Evolutionary conservation across 2,329 filamentous ascomycete genomes (phyloP).

Genomic region (Aspergillus sp.): DNA sequence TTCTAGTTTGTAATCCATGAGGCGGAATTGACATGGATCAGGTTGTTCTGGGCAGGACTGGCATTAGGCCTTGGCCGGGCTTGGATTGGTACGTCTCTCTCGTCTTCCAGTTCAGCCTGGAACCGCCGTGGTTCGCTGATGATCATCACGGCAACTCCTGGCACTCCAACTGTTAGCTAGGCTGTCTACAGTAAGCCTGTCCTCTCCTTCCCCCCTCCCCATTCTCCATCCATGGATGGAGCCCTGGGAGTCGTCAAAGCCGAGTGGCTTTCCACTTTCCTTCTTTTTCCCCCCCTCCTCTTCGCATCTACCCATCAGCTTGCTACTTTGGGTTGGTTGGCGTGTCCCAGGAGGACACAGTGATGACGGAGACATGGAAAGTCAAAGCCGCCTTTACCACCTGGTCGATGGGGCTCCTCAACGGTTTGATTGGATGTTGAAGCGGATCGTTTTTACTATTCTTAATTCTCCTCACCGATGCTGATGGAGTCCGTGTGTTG

Average conservation of each 20-base stretch:
- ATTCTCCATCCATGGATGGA: background rate
- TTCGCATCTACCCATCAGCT: no score
- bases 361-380: slow-evolving; percentile 8
- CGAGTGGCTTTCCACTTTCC: background rate
- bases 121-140: background rate
- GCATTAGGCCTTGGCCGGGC: background rate
- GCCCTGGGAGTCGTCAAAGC: background rate
- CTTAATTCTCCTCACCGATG: slow-evolving; percentile 11
- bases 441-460: slow-evolving; percentile 8
- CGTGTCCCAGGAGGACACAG: background rate
- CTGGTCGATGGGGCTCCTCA: background rate
- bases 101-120: background rate
- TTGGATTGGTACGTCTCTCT: no score
- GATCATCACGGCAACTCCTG: slow-evolving; percentile 4
- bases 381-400: slow-evolving; percentile 6
- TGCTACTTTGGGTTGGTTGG: background rate
- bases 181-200: no score
- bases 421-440: slow-evolving; percentile 2
- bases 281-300: no score
- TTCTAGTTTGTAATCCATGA: background rate
- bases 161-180: no score
- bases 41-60: background rate
- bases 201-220: no score
- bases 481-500: background rate
- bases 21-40: background rate